These are phyloP conservation scores for Fusarium kyushuense DNA, from an alignment of 2,329 filamentous ascomycete genomes.

Conservation along the genomic window DNA sequence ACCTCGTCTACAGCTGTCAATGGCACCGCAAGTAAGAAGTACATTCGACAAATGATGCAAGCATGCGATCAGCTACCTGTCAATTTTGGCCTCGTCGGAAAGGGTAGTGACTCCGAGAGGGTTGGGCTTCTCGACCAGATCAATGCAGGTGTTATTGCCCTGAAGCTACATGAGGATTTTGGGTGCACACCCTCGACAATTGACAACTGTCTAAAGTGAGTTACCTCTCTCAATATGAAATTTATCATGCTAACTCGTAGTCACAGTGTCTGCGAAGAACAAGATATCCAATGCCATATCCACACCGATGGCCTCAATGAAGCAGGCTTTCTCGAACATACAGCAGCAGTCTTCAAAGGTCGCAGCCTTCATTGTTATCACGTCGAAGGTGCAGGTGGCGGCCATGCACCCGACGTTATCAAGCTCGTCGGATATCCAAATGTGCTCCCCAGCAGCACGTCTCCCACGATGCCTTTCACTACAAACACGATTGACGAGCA, in stretches of 20 bases:
- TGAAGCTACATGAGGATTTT: not conserved
- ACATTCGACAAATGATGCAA: not conserved
- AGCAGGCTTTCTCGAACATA: not conserved
- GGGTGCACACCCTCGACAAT: not conserved
- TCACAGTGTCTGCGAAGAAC: not conserved
- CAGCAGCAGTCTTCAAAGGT: not conserved
- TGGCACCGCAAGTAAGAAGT: not conserved
- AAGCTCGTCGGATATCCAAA: not conserved
- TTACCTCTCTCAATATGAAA: not conserved
- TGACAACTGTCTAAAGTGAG: not conserved
- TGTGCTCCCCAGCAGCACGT: not conserved
- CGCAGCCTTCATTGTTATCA: not conserved
- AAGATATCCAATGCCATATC: not conserved
- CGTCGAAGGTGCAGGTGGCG: not conserved
- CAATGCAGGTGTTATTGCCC: not conserved
- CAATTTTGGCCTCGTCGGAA: not conserved
- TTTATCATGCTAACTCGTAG: accelerated
- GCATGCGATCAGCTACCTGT: not conserved
- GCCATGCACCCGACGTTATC: not conserved
- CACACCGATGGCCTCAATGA: not conserved
- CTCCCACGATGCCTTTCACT: not conserved
- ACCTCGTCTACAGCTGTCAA: not conserved
- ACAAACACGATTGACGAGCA: not conserved
- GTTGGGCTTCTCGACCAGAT: not conserved
- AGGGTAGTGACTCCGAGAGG: not conserved